phyloP scores from a whole-genome alignment of 1,284 basidiomycete species.

The Ceratobasidium sp. region DNA sequence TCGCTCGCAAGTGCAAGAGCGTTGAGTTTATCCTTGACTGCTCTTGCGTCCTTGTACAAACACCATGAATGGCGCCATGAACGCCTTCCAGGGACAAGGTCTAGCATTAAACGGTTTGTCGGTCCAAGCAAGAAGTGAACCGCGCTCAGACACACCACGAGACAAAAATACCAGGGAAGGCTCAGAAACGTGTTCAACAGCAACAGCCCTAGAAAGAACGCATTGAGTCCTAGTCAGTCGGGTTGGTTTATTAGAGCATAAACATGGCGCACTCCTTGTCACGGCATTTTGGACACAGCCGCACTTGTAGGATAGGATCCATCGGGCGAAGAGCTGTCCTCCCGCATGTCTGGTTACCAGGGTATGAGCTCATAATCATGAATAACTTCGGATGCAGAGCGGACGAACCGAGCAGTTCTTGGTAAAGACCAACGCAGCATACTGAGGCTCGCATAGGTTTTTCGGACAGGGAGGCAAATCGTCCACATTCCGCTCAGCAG shows the following conservation, averaged over 20 bases:
- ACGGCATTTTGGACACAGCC: slow-evolving; percentile 27
- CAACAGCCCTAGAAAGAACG: slow-evolving; percentile 11
- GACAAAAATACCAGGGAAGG: slow-evolving; percentile 17
- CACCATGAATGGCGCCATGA: slow-evolving; percentile 15
- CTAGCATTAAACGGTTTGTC: not conserved
- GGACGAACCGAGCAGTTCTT: slow-evolving; percentile 39
- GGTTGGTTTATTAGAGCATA: not conserved
- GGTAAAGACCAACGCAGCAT: slow-evolving; percentile 42
- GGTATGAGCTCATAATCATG: not conserved
- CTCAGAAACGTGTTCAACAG: not conserved
- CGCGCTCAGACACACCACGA: not conserved
- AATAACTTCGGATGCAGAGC: too few species aligned
- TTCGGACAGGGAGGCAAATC: slow-evolving; percentile 40
- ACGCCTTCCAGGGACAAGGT: not conserved
- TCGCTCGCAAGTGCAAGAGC: not conserved
- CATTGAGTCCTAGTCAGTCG: not conserved
- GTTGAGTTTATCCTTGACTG: slow-evolving; percentile 33
- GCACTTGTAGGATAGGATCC: slow-evolving; percentile 35
- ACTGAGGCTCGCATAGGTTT: slow-evolving; percentile 43
- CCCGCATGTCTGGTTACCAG: slow-evolving; percentile 17
- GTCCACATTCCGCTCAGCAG: slow-evolving; percentile 17
- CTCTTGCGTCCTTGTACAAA: slow-evolving; percentile 17
- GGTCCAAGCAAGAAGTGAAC: not conserved
- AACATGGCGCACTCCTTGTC: slow-evolving; percentile 17
- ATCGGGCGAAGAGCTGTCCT: slow-evolving; percentile 14